Conservation (phyloP, 73 alveolate genomes). For the Blepharisma japonicum region DNA sequence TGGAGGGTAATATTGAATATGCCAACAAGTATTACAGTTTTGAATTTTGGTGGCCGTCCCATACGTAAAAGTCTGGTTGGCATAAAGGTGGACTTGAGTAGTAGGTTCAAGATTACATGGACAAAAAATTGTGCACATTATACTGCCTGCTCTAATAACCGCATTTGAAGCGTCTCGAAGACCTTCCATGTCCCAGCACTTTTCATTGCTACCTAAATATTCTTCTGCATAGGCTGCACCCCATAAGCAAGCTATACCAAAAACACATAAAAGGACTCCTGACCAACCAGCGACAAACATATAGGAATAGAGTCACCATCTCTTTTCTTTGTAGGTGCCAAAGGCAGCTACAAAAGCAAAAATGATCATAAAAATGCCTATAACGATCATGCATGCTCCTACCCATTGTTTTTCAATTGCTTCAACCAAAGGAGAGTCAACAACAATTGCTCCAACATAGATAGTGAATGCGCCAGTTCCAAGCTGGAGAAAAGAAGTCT, state of each 20-base stretch:
- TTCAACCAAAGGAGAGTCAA: neutral
- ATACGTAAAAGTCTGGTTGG: neutral
- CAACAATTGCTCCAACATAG: neutral
- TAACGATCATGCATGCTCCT: slow-evolving; percentile 3
- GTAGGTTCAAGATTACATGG: slow-evolving; percentile 4
- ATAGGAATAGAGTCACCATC: neutral
- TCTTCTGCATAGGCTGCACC: neutral
- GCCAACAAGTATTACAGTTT: slow-evolving; percentile 10
- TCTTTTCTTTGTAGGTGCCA: neutral
- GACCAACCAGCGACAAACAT: neutral
- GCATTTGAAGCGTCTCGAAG: neutral
- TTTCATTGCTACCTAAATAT: neutral
- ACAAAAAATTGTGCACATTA: neutral
- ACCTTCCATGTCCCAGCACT: neutral
- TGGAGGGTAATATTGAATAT: neutral
- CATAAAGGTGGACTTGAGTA: neutral
- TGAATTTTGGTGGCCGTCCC: neutral
- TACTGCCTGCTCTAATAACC: neutral
- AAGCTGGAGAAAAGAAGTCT: too few relatives aligned
- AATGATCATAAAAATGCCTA: neutral
- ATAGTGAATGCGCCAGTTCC: neutral
- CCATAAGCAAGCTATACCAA: neutral
- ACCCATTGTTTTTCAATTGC: neutral
- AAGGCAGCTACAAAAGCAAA: slow-evolving; percentile 15
- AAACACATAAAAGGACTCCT: neutral